These are phyloP conservation scores for Zasmidium angulare DNA, from an alignment of 2,329 filamentous ascomycete genomes.

Conservation along the genomic window DNA sequence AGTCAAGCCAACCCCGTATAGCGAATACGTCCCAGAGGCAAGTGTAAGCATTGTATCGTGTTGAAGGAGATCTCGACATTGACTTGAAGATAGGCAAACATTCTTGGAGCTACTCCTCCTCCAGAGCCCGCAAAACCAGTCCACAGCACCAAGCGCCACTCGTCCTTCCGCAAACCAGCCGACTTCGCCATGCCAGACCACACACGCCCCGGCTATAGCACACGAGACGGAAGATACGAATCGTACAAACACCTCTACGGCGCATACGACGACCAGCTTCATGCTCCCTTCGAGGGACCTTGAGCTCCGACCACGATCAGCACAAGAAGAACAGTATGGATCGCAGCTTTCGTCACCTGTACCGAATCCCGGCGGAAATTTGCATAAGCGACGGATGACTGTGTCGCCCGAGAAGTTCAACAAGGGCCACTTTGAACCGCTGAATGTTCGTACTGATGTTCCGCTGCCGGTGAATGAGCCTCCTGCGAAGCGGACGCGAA, in stretches of 20 bases:
- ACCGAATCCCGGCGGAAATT: conserved; percentile 5
- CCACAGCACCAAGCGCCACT: conserved; percentile 14
- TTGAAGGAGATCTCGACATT: neutral
- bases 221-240: conserved; percentile 9
- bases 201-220: conserved; percentile 13
- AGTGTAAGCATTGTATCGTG: neutral
- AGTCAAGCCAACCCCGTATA: conserved; percentile 11
- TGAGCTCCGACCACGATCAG: neutral
- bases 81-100: neutral
- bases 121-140: conserved; percentile 13
- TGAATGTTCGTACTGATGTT: conserved; percentile 20
- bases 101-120: conserved; percentile 7
- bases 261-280: conserved; percentile 18
- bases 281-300: conserved; percentile 10
- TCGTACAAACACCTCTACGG: conserved; percentile 23
- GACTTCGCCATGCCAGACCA: conserved; percentile 20
- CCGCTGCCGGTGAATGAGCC: conserved; percentile 1
- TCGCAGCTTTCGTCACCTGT: conserved; percentile 4
- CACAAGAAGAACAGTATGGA: neutral
- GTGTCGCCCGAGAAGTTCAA: conserved; percentile 31
- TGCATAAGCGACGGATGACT: conserved; percentile 28
- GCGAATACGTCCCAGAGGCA: conserved; percentile 19
- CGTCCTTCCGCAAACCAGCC: conserved; percentile 11
- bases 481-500: conserved; percentile 20
- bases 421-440: conserved; percentile 25